A percentile compares a stretch with the other conserved stretches of the same genome.
Evolutionary conservation across 495 filamentous ascomycete genomes (phyloP).

Genomic region (Annulohypoxylon maeteangense): DNA sequence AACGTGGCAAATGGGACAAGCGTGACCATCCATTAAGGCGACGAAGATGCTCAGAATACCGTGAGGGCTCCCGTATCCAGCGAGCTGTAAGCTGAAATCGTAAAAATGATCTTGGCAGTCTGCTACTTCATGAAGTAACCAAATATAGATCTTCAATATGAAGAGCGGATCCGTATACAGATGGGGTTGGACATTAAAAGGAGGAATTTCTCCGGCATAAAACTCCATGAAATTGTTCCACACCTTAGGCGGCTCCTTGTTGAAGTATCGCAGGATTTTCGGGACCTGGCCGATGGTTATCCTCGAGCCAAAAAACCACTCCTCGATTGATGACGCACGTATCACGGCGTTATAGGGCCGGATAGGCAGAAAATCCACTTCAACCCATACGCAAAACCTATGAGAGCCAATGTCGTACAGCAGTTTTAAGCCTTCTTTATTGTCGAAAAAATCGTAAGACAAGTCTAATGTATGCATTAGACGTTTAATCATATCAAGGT

Average conservation of each 20-base stretch:
- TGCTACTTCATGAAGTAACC: background rate
- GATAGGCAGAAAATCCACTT: background rate
- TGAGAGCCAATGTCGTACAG: background rate
- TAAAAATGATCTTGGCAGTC: background rate
- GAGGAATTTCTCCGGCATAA: background rate
- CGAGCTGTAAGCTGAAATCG: background rate
- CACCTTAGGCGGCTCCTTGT: background rate
- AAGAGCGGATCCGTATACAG: background rate
- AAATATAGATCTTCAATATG: background rate
- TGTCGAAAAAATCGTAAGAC: background rate
- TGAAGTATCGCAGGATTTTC: background rate
- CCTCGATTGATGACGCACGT: slow-evolving; percentile 2
- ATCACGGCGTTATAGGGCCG: background rate
- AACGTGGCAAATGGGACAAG: background rate
- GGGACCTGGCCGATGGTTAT: slow-evolving; percentile 4
- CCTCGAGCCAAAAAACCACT: slow-evolving; percentile 3
- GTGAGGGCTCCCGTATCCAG: background rate
- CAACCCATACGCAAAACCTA: background rate
- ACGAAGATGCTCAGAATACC: background rate
- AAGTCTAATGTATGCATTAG: background rate
- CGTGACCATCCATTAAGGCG: background rate
- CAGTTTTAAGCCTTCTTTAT: background rate
- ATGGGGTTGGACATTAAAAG: background rate
- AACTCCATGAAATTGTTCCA: background rate
- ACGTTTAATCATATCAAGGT: background rate